These are phyloP conservation scores for Trypanosoma platydactyli DNA, from an alignment of 208 protist species.

Conservation along the genomic window DNA sequence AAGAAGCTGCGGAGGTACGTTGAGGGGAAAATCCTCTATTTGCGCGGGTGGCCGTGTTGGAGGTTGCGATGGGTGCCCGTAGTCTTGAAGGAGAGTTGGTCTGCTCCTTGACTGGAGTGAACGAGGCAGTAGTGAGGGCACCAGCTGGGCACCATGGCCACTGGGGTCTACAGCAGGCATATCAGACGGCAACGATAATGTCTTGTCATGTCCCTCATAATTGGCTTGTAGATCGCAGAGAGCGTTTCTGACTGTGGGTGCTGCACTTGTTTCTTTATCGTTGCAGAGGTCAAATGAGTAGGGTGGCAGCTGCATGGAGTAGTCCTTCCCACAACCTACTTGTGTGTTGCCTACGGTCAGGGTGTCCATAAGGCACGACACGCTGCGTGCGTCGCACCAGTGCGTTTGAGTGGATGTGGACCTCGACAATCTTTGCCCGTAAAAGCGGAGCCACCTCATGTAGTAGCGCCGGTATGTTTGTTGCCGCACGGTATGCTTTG, in stretches of 20 bases:
- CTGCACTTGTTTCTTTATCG: not conserved
- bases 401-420: constrained; percentile 20
- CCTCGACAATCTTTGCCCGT: not conserved
- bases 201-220: not conserved
- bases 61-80: not conserved
- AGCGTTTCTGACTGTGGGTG: no score
- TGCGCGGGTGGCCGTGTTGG: not conserved
- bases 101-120: constrained; percentile 3
- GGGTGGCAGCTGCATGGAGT: no score
- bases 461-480: constrained; percentile 51
- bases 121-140: not conserved
- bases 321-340: not conserved
- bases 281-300: not conserved
- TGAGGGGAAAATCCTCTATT: not conserved
- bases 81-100: not conserved
- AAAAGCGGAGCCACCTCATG: constrained; percentile 34
- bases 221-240: no score
- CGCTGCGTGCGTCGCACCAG: not conserved
- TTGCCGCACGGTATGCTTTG: constrained; percentile 43
- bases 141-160: no score
- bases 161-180: not conserved
- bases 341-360: not conserved
- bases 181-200: not conserved
- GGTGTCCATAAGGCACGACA: not conserved
- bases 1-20: not conserved